Percentiles rank a stretch among this genome's conserved stretches.
Conservation (phyloP, 257 asterid genomes). For the Fraxinus cuspidata region DNA sequence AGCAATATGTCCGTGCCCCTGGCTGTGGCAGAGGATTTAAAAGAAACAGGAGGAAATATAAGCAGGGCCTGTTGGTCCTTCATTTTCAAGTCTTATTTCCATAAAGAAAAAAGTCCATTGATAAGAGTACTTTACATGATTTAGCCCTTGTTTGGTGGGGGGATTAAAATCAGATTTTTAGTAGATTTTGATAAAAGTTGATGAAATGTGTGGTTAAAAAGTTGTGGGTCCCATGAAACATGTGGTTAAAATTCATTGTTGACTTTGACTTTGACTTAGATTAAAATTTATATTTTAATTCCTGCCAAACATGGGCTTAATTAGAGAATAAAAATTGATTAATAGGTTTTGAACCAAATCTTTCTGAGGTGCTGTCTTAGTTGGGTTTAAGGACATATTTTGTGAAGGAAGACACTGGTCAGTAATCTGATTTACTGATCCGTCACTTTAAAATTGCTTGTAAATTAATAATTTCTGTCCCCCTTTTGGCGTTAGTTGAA, state of each 20-base stretch:
- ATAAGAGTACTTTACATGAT: background rate
- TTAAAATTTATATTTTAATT: too few species aligned
- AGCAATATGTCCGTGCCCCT: background rate
- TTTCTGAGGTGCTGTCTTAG: slow-evolving; percentile 14
- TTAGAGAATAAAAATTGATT: background rate
- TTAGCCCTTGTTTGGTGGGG: background rate
- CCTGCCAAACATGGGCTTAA: background rate
- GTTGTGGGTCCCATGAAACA: too few species aligned
- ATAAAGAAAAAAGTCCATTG: background rate
- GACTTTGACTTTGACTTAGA: too few species aligned
- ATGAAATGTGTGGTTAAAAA: too few species aligned
- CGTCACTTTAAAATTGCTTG: slow-evolving; percentile 4
- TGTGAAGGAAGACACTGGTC: background rate
- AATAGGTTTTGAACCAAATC: background rate
- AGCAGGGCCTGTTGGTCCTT: background rate
- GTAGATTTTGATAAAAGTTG: too few species aligned
- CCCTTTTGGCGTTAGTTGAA: slow-evolving; percentile 11
- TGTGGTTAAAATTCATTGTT: too few species aligned
- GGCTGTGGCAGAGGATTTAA: background rate
- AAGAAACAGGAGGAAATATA: background rate
- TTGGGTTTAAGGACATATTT: slow-evolving; percentile 1
- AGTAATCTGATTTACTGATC: background rate
- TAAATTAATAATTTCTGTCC: background rate
- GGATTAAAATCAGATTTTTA: too few species aligned
- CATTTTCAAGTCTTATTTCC: background rate